Base-by-base conservation (phyloP, 2,329 filamentous ascomycete genomes). In the Scedosporium dehoogii region DNA sequence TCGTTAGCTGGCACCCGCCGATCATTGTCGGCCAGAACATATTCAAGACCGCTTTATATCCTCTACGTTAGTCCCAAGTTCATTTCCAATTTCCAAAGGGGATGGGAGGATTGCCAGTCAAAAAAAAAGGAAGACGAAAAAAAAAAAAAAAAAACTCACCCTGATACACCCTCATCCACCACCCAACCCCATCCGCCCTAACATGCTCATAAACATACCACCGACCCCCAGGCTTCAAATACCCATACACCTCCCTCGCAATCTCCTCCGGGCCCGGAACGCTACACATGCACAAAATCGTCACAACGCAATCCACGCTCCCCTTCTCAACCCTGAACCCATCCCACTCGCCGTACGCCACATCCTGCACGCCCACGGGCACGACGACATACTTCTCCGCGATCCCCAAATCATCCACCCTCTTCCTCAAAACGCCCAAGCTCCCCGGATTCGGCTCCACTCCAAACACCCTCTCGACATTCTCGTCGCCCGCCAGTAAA, bases 131-230 rank as follows among this genome's bases (percentile, higher is more conserved):
- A 25, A 18, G 9, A 29, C 33, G 16, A 3, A 44, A 51, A 23
- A 10, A 21, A 42, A 29, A 6, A 41, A 21, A 58, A 38, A n/a
- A 2, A 42, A 25, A 75, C 81, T 73, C 67, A 83, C 82, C 72
- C 68, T 85, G 82, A 69, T 84, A 85, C 16, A 73, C 60, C 12
- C 68, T 64, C 67, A 84, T 74, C 25, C 72, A 68, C 67, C 74
- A 73, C 5, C 75, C 75, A 9, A 73, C 74, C 4, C 70, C 67
- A 53, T 73, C 72, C 59, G 71, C 72, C 62, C 71, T 69, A 46
- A 88, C 82, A 67, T 88, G 85, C 73, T 88, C 85, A 66, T 80
- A 87, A 1, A 84, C 78, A 64, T 85, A 84, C 84, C 84, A 87
- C 44, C 80, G 74, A 0, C 85, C 85, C 4, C 85, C 85, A 4